Base-by-base conservation (phyloP, 2,329 filamentous ascomycete genomes). In the Pseudogymnoascus sp. region DNA sequence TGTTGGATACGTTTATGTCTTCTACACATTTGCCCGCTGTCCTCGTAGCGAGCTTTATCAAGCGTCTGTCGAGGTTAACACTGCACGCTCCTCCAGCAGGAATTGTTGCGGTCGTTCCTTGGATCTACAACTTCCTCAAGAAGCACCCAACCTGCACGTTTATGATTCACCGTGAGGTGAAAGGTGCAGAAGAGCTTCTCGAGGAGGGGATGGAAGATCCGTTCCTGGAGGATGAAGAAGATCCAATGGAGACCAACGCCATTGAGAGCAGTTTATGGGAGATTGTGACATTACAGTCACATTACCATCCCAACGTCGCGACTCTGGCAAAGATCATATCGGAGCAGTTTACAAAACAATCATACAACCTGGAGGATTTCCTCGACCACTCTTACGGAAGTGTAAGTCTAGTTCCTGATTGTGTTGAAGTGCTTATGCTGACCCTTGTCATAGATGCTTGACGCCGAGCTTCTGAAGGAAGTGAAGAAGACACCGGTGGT, bases 181-280 rank as follows among this genome's bases (percentile, higher is more conserved):
- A 80, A 57, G 84, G 85, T 41, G 71, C 79, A 1, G 81, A 85
- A 59, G 80, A 81, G 60, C 69, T 79, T 58, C 75, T 92, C 20
- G 82, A 88, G 67, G 74, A 82, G 59, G 84, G 84, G 3, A 72
- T 82, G 58, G 73, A 75, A 25, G 95, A 99, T 69, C 88, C 90
- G 0, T 99, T 96, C 71, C 73, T 89, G 62, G 80, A 86, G 59
- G 77, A 84, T 4, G 90, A 97, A 74, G 69, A 77, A 28, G 90
- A 99, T 65, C 95, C 94, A 0, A 90, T 91, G 81, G 80, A 88
- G 72, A 97, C 92, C 0, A 75, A 81, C 38, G 94, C 95, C 15
- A 90, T 99, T 62, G 91, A 97, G 62, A 96, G 91, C 74, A 91
- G 88, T 72, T 76, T 99, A 6, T 99, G 94, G 95, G 94, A 99